A percentile compares a stretch with the other conserved stretches of the same genome.
phyloP scores from a whole-genome alignment of 306 rosid species.

The Glycyrrhiza uralensis region DNA sequence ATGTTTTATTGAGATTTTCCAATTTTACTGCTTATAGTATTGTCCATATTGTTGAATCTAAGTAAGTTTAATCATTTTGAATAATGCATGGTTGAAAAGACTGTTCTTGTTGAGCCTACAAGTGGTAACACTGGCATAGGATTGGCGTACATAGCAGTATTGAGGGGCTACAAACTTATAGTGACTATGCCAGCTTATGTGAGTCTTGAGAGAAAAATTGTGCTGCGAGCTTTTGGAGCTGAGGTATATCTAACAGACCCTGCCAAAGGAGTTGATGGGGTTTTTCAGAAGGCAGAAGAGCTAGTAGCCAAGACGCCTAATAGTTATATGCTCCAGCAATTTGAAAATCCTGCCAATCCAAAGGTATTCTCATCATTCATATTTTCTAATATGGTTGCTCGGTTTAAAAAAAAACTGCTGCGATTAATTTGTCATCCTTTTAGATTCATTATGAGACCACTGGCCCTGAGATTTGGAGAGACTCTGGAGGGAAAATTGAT shows the following conservation, averaged over 20 bases:
- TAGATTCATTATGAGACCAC: constrained; percentile 89
- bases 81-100: constrained; percentile 44
- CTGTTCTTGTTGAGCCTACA: constrained; percentile 69
- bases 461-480: constrained; percentile 93
- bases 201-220: constrained; percentile 67
- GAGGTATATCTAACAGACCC: constrained; percentile 66
- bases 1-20: neutral
- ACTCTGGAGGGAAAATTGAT: constrained; percentile 65
- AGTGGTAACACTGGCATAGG: constrained; percentile 90
- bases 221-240: constrained; percentile 75
- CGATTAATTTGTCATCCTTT: neutral
- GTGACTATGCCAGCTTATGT: constrained; percentile 55
- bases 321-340: constrained; percentile 53
- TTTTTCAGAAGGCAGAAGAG: constrained; percentile 55
- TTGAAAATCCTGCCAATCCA: constrained; percentile 72
- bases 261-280: constrained; percentile 49
- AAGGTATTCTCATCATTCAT: constrained; percentile 30
- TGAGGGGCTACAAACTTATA: constrained; percentile 63
- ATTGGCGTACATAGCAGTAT: constrained; percentile 70
- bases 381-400: neutral
- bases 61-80: constrained; percentile 15
- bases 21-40: neutral
- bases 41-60: constrained; percentile 10
- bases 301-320: constrained; percentile 48
- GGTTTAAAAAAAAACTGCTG: neutral